Percentiles rank a stretch among this genome's conserved stretches.
Conservation (phyloP, 768 basidiomycete genomes). For the Termitomyces sp. region DNA sequence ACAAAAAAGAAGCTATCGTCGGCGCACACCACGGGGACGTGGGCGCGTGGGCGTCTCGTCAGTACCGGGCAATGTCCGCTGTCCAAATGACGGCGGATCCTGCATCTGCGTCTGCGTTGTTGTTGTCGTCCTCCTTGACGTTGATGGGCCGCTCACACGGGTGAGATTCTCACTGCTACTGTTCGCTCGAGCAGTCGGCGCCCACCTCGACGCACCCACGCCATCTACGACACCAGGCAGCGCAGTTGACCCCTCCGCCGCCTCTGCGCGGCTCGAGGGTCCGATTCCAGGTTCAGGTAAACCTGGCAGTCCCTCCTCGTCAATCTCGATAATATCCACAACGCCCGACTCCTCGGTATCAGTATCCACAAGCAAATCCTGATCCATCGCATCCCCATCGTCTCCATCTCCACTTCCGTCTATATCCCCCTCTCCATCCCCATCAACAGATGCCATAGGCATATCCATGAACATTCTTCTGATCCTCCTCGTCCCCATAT, state of each 20-base stretch:
- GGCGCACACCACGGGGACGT: slow-evolving; percentile 42
- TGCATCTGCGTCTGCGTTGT: background rate
- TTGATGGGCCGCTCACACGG: background rate
- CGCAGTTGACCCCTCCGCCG: background rate
- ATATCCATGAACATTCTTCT: slow-evolving; percentile 12
- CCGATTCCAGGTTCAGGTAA: slow-evolving; percentile 2
- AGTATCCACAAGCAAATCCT: slow-evolving; percentile 47
- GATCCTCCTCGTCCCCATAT: slow-evolving; percentile 17
- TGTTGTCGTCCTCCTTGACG: slow-evolving; percentile 14
- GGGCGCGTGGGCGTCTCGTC: slow-evolving; percentile 61
- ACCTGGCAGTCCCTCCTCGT: slow-evolving; percentile 16
- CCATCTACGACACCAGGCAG: slow-evolving; percentile 15
- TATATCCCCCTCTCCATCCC: slow-evolving; percentile 15
- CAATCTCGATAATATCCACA: slow-evolving; percentile 23
- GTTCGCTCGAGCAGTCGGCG: slow-evolving; percentile 14
- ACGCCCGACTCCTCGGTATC: slow-evolving; percentile 30
- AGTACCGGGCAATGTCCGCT: slow-evolving; percentile 25
- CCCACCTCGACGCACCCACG: slow-evolving; percentile 28
- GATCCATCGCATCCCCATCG: slow-evolving; percentile 68
- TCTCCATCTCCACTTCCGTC: slow-evolving; percentile 15
- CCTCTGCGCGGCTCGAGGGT: slow-evolving; percentile 5
- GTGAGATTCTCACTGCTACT: background rate
- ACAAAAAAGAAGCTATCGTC: slow-evolving; percentile 25
- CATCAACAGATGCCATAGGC: slow-evolving; percentile 3
- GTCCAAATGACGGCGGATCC: slow-evolving; percentile 20